Conservation (phyloP, 2,329 filamentous ascomycete species). For the Alternaria sp. region DNA sequence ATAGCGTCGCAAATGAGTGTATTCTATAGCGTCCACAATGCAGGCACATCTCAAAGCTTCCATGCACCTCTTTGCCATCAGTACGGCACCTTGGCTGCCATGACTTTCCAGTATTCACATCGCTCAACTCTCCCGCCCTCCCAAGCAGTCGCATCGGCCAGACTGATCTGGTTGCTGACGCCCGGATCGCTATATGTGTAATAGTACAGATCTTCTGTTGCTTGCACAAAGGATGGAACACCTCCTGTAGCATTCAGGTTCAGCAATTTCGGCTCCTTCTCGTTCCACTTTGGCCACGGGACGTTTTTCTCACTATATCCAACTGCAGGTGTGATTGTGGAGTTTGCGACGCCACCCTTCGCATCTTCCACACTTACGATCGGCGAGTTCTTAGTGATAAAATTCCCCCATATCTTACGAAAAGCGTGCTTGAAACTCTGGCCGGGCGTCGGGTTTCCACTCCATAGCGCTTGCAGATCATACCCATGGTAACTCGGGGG, state of each 20-base stretch:
- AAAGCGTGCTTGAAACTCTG: conserved; percentile 42
- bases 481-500: conserved; percentile 44
- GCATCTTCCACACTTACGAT: conserved; percentile 40
- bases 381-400: conserved; percentile 38
- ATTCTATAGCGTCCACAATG: background rate
- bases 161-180: conserved; percentile 38
- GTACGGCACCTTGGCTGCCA: conserved; percentile 37
- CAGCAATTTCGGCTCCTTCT: conserved; percentile 28
- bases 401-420: conserved; percentile 46
- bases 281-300: conserved; percentile 40
- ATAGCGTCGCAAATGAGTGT: background rate
- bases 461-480: conserved; percentile 45
- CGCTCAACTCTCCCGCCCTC: conserved; percentile 43
- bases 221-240: conserved; percentile 20
- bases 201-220: conserved; percentile 38
- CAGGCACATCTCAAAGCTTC: background rate
- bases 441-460: conserved; percentile 32
- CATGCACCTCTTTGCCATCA: conserved; percentile 12
- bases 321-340: conserved; percentile 26
- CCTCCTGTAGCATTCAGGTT: conserved; percentile 45
- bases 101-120: conserved; percentile 43
- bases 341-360: conserved; percentile 33
- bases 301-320: conserved; percentile 27
- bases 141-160: conserved; percentile 40
- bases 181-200: conserved; percentile 43